Evolutionary conservation across 2,329 filamentous ascomycete species (phyloP).

Genomic region (Aspergillus transmontanensis): DNA sequence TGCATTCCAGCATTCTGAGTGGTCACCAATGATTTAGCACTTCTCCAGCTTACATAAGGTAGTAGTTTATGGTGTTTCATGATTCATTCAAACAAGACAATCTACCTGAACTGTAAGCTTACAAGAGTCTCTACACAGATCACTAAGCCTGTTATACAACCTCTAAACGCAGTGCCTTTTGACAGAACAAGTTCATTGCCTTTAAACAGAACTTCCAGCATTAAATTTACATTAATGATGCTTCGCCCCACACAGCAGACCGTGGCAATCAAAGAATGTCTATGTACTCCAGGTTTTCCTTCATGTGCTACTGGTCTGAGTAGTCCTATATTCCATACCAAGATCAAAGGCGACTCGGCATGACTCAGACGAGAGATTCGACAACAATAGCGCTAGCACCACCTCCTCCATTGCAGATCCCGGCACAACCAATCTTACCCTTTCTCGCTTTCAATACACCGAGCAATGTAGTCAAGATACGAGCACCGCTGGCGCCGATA

Average conservation of each 20-base stretch:
- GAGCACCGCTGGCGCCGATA: conserved; percentile 88
- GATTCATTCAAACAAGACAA: too few species aligned
- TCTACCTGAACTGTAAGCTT: background rate
- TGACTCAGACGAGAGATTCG: conserved; percentile 58
- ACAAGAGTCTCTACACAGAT: background rate
- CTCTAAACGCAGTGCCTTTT: background rate
- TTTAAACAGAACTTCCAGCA: too few species aligned
- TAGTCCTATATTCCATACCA: background rate
- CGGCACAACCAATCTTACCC: conserved; percentile 89
- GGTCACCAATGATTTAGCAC: too few species aligned
- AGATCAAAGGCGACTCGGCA: background rate
- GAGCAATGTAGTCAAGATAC: conserved; percentile 87
- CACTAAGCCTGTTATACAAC: background rate
- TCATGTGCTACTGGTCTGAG: background rate
- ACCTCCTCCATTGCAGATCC: conserved; percentile 97
- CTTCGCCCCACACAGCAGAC: background rate
- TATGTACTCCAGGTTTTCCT: background rate
- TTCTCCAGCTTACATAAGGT: too few species aligned
- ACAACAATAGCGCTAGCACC: conserved; percentile 93
- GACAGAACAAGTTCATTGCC: too few species aligned
- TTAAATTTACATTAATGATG: background rate
- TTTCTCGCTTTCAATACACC: conserved; percentile 88
- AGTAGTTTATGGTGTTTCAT: too few species aligned
- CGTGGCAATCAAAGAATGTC: background rate
- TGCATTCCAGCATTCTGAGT: too few species aligned